Base-by-base conservation (phyloP, 768 basidiomycete species). In the Dioszegia aurantiaca region DNA sequence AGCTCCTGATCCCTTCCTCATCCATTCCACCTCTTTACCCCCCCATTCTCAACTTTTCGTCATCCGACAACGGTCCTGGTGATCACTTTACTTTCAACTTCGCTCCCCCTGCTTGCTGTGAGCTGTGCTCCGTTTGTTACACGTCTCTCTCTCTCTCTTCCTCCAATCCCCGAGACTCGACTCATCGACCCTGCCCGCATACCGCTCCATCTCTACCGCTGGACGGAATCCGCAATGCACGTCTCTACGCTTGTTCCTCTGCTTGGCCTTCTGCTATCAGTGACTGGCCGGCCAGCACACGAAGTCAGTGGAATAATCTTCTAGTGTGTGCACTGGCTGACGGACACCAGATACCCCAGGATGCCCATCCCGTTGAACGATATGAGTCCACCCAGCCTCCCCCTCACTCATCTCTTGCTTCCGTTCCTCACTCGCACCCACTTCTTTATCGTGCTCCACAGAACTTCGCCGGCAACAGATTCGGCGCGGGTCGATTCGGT, bases 231-330 rank as follows among this genome's bases (percentile, higher is more conserved):
- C 4, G 16, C 16, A 23, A 51, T 53, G 51, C 17, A 53, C 12
- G 37, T 53, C 17, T 1, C 30, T 10, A 24, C 51, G 16, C 51
- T 53, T 41, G 3, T 53, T 1, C 37, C 51, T 5, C 14, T 53
- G 12, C 23, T 53, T 24, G 36, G 12, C 33, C 19, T 37, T 23
- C 12, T 53, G 37, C 24, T 41, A 3, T 26, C 36, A 12, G 39
- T 37, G 19, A 11, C 51, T 27, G 51, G 36, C 17, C 36, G 19
- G 37, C 51, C 51, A 24, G 37, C 36, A 4, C 37, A 53, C 24
- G 12, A 37, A 27, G 51, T 53, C 26, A 40, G 51, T 40, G 19
- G 8, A 3, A 17, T 10, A 2, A 17, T 3, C 19, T 27, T 26
- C 23, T 5, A 5, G 16, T 3, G 21, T 4, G 2, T 26, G 3